These are phyloP conservation scores for Aotearoamyces nothofagi DNA, from an alignment of 2,329 filamentous ascomycete species.

Conservation along the genomic window DNA sequence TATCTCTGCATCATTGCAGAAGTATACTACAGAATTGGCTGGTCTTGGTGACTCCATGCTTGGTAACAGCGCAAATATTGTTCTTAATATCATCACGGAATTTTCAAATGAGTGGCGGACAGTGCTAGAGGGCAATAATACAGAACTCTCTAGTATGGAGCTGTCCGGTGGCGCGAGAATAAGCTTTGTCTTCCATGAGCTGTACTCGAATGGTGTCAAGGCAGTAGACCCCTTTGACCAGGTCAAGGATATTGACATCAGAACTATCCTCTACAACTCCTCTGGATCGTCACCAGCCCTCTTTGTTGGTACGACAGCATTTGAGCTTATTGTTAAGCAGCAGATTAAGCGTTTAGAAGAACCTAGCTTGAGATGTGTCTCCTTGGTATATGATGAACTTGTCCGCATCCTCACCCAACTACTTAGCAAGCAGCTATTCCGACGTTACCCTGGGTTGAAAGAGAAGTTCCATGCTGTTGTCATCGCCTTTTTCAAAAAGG, in stretches of 20 bases:
- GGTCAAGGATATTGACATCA: constrained; percentile 94
- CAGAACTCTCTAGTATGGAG: constrained; percentile 85
- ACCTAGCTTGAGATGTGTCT: constrained; percentile 93
- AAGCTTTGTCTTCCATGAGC: constrained; percentile 97
- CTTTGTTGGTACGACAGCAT: constrained; percentile 95
- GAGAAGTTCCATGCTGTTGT: constrained; percentile 94
- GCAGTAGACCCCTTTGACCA: constrained; percentile 94
- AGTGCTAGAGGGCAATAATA: constrained; percentile 90
- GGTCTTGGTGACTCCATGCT: constrained; percentile 86
- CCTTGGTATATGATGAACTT: constrained; percentile 90
- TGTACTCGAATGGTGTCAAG: constrained; percentile 96
- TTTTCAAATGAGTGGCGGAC: constrained; percentile 97
- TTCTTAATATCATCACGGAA: constrained; percentile 97
- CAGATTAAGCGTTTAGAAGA: constrained; percentile 96
- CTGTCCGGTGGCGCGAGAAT: constrained; percentile 95
- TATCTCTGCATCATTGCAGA: constrained; percentile 84
- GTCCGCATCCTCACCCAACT: constrained; percentile 89
- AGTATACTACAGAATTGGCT: constrained; percentile 71
- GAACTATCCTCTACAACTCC: constrained; percentile 95
- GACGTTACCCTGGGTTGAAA: constrained; percentile 85
- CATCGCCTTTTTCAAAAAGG: constrained; percentile 92
- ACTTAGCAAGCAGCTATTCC: constrained; percentile 76
- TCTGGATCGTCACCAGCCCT: constrained; percentile 95
- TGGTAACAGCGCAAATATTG: constrained; percentile 89
- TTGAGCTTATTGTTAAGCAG: constrained; percentile 96